A percentile compares a stretch with the other conserved stretches of the same genome.
These are phyloP conservation scores for Epipyxis sp. DNA, from an alignment of 108 stramenopile species.

Conservation along the genomic window DNA sequence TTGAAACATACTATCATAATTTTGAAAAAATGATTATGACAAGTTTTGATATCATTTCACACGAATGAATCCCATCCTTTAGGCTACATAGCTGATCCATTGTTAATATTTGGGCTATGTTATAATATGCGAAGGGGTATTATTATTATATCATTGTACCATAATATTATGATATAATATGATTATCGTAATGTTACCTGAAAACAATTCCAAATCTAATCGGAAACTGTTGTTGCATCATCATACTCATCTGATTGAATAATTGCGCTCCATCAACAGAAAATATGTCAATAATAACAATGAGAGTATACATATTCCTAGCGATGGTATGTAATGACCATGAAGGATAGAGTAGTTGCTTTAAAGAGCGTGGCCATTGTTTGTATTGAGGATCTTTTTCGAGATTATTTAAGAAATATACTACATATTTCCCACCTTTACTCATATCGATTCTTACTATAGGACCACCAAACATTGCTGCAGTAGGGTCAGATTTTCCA, in stretches of 20 bases:
- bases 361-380: slow-evolving; percentile 38
- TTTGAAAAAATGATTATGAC: no score
- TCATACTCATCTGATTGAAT: slow-evolving; percentile 10
- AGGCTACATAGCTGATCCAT: no score
- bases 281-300: slow-evolving; percentile 45
- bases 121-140: no score
- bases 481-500: no score
- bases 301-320: slow-evolving; percentile 52
- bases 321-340: slow-evolving; percentile 41
- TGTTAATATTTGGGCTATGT: no score
- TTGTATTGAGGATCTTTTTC: slow-evolving; percentile 51
- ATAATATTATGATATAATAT: no score
- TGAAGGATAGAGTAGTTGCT: slow-evolving; percentile 44
- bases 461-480: no score
- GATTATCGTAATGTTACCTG: no score
- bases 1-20: no score
- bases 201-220: slow-evolving; percentile 55
- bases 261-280: slow-evolving; percentile 30
- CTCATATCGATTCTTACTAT: slow-evolving; percentile 39
- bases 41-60: no score
- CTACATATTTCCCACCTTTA: slow-evolving; percentile 19
- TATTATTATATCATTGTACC: no score
- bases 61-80: no score
- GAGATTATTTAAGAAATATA: slow-evolving; percentile 58
- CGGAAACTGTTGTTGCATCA: slow-evolving; percentile 43